These are phyloP conservation scores for Musa schizocarpa DNA, from an alignment of 176 grass and related monocot genomes.

Conservation along the genomic window DNA sequence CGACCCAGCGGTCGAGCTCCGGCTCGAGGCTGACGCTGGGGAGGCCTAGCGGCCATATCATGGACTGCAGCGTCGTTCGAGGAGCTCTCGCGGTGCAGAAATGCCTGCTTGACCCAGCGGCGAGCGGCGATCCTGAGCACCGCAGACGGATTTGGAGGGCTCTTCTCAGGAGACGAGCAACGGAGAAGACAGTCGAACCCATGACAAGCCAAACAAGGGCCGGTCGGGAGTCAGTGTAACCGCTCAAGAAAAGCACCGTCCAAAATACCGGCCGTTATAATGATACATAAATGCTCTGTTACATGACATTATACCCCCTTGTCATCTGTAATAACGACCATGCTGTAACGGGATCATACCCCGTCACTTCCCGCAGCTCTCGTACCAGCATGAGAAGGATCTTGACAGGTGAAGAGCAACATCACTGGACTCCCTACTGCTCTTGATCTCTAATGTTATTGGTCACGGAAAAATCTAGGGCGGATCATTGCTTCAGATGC, in stretches of 20 bases:
- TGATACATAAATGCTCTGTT: no score
- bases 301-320: no score
- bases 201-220: constrained; percentile 1
- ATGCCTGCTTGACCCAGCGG: not conserved
- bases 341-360: no score
- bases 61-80: constrained; percentile 35
- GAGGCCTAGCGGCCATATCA: constrained; percentile 57
- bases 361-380: constrained; percentile 61
- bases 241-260: no score
- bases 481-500: constrained; percentile 65
- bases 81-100: constrained; percentile 17
- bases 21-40: constrained; percentile 49
- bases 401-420: constrained; percentile 35
- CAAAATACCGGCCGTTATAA: no score
- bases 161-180: constrained; percentile 28
- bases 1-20: constrained; percentile 62
- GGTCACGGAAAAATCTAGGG: constrained; percentile 22
- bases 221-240: not conserved
- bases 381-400: constrained; percentile 63
- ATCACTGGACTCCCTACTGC: no score
- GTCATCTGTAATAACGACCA: no score
- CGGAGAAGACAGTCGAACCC: constrained; percentile 33
- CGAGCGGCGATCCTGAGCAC: not conserved
- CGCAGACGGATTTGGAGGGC: constrained; percentile 6
- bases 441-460: no score